Conservation (phyloP, 495 filamentous ascomycete genomes). For the Pyronema domesticum region DNA sequence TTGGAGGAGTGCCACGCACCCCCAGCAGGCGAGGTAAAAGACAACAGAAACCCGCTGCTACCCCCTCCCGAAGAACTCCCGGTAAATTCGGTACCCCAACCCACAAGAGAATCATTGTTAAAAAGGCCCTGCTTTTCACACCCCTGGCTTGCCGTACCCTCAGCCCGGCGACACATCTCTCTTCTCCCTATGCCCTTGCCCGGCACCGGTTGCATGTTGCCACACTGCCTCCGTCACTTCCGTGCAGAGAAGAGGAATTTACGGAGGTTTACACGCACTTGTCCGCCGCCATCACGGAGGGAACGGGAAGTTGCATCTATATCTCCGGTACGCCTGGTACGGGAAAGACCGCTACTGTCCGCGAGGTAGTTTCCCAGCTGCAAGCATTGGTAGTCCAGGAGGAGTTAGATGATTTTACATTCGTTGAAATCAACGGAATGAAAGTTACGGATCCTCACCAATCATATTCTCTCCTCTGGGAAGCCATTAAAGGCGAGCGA, state of each 20-base stretch:
- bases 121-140: constrained; percentile 87
- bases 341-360: constrained; percentile 93
- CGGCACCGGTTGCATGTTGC: constrained; percentile 83
- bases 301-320: constrained; percentile 89
- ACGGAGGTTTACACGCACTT: constrained; percentile 80
- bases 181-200: constrained; percentile 80
- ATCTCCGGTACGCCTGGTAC: constrained; percentile 99
- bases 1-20: constrained; percentile 26
- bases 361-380: constrained; percentile 80
- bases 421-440: constrained; percentile 99
- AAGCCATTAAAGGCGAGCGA: constrained; percentile 81
- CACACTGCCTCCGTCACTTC: constrained; percentile 69
- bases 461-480: constrained; percentile 88
- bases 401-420: constrained; percentile 96
- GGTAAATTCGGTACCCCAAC: constrained; percentile 48
- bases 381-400: constrained; percentile 70
- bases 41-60: constrained; percentile 26
- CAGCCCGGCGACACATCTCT: constrained; percentile 54
- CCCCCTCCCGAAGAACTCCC: constrained; percentile 40
- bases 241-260: constrained; percentile 87
- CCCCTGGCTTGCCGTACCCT: constrained; percentile 77
- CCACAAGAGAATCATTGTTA: constrained; percentile 61
- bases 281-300: constrained; percentile 83
- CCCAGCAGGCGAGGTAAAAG: constrained; percentile 27
- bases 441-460: constrained; percentile 97